Evolutionary conservation across 257 asterid genomes (phyloP), one percentile per base, ranked within the genome.

Genomic region (Ajuga chamaepitys): DNA sequence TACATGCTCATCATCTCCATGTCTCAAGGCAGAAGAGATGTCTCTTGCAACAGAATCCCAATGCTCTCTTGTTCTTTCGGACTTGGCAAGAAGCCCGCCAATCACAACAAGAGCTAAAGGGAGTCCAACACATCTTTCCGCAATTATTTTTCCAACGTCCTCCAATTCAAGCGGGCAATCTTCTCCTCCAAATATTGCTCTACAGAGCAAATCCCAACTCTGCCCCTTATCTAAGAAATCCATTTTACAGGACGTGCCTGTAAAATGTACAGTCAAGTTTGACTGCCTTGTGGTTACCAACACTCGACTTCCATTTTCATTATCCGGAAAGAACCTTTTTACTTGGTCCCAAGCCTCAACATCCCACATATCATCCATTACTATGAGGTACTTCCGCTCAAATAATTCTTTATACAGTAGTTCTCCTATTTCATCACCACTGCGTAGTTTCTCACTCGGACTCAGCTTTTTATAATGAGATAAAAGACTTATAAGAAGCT

Each of bases 281-380:
- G 37, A 30, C 7, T 4, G 37, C 37, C 37, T 30, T 1, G 37
- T 30, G 7, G 37, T 30, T 8, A 30, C 37, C 4, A 30, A 30
- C 7, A 30, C 7, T 8, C 37, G 4, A 8, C 83, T 78, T 12
- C 50, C 25, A 2, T 50, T 67, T 11, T 67, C 61, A 30, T 41
- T 67, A 24, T 51, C 32, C 0, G 84, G 82, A 53, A 82, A 67
- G 1, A 66, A 74, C 9, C 3, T 34, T 37, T 64, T 53, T 13
- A 82, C 62, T 1, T 22, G 18, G 0, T 64, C 50, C 84, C 82
- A 82, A 18, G 67, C 61, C 0, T 44, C 73, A 4, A 5, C 25
- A 0, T 47, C 59, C 84, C 84, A 78, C n/a, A 81, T 71, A 58
- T 78, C 81, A 53, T 81, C 86, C 69, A 78, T 4, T 16, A 78